Evolutionary conservation across 768 basidiomycete genomes (phyloP), one percentile per base, ranked within the genome.

Genomic region (Tulasnella sp.): DNA sequence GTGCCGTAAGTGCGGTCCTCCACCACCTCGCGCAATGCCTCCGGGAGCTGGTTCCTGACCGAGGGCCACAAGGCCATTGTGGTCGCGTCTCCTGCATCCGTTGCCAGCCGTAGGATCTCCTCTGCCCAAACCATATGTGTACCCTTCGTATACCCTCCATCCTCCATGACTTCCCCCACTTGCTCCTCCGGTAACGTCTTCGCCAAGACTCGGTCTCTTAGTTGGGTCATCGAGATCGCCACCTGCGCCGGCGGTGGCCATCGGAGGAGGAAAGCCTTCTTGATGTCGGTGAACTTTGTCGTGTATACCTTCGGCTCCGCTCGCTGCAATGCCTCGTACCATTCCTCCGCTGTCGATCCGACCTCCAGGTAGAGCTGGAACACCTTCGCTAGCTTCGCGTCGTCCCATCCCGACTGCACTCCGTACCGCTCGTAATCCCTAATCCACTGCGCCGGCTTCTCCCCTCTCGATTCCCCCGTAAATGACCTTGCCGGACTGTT

Each of bases 291-390:
- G 7, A 35, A 71, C 26, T 35, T 11, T 13, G 5, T 42, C 23
- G 16, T 71, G 4, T n/a, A 1, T 26, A 42, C 29, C 5, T 23
- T 20, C 18, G 18, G 23, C 1, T 26, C 26, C 9, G 55, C 6
- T 32, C 5, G 20, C 70, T 37, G 1, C 70, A 37, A 11, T 6
- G 11, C 23, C 11, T 71, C 70, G 20, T 20, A 71, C 70, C 70
- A 71, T 26, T 71, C 70, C 70, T 71, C 70, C 26, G 29, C 70
- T 1, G 70, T 42, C 23, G 70, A 71, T 10, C 70, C 70, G 5
- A 57, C 55, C 26, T 57, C 55, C 55, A 57, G 55, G 55, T 57
- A 57, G 5, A 57, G 55, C 55, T 23, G 74, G 55, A 73, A 48
- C 16, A 40, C 72, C 37, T 73, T 40, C 37, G 46, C 26, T 15